Percentiles rank a stretch among this genome's conserved stretches.
Conservation (phyloP, 768 basidiomycete genomes). For the Kwoniella mangroviensis region DNA sequence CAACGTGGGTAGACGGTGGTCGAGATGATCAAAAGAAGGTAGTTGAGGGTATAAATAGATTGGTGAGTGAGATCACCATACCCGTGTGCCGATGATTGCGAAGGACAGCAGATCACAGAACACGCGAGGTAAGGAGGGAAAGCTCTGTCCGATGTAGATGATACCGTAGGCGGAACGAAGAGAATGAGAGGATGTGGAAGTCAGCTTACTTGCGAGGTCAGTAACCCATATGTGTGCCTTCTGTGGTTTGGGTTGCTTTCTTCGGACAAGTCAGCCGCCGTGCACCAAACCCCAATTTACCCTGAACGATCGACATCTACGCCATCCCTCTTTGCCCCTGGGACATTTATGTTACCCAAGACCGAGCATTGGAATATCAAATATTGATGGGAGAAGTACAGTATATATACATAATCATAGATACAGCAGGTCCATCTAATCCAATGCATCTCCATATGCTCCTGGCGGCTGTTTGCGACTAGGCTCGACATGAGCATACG, state of each 20-base stretch:
- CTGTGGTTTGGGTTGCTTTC: background rate
- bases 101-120: background rate
- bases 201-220: background rate
- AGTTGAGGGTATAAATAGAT: background rate
- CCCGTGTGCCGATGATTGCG: background rate
- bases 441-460: constrained; percentile 37
- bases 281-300: too few species aligned
- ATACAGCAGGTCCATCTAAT: background rate
- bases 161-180: background rate
- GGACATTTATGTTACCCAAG: background rate
- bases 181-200: background rate
- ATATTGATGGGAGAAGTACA: constrained; percentile 1
- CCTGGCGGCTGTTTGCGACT: constrained; percentile 42
- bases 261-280: background rate
- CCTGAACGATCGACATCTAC: constrained; percentile 13
- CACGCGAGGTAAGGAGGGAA: too few species aligned
- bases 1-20: too few species aligned
- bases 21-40: too few species aligned
- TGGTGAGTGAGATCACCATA: background rate
- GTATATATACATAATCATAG: constrained; percentile 5
- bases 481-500: constrained; percentile 53
- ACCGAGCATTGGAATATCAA: background rate
- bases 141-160: too few species aligned
- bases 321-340: background rate
- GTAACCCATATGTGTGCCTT: background rate